Evolutionary conservation across 768 basidiomycete genomes (phyloP).

Genomic region (Pisolithus marmoratus): DNA sequence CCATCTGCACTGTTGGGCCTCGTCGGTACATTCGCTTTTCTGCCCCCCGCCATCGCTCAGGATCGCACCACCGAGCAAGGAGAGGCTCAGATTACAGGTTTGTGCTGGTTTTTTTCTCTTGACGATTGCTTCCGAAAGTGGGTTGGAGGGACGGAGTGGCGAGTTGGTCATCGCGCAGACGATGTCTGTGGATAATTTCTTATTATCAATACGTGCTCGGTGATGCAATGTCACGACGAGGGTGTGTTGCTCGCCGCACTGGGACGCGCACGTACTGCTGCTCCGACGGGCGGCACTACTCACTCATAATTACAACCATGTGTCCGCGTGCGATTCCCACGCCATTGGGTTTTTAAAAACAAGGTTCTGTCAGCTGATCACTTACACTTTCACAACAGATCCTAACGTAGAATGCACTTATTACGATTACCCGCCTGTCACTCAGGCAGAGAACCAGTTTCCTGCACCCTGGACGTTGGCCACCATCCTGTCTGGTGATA

Average conservation of each 20-base stretch:
- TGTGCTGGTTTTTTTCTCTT: constrained; percentile 1
- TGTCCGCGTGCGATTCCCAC: neutral
- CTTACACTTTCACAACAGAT: constrained; percentile 15
- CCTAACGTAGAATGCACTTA: constrained; percentile 34
- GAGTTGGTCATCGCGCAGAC: too few species aligned
- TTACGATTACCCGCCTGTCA: constrained; percentile 34
- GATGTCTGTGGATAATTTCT: too few species aligned
- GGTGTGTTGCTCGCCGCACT: too few species aligned
- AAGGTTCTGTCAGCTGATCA: neutral
- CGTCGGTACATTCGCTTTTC: neutral
- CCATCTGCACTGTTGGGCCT: neutral
- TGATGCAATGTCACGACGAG: too few species aligned
- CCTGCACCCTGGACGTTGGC: constrained; percentile 38
- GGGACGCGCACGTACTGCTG: too few species aligned
- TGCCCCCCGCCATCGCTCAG: constrained; percentile 7
- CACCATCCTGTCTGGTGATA: constrained; percentile 34
- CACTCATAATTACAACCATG: neutral
- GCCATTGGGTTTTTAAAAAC: neutral
- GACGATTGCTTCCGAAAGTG: neutral
- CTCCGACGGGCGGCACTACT: too few species aligned
- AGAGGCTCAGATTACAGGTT: constrained; percentile 31
- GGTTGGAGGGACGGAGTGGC: too few species aligned
- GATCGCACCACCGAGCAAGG: constrained; percentile 27
- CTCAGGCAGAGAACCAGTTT: constrained; percentile 27
- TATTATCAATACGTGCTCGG: too few species aligned